Percentiles rank a stretch among this genome's conserved stretches.
phyloP scores from a whole-genome alignment of 169 alveolate species.

The Eimeria sp. region DNA sequence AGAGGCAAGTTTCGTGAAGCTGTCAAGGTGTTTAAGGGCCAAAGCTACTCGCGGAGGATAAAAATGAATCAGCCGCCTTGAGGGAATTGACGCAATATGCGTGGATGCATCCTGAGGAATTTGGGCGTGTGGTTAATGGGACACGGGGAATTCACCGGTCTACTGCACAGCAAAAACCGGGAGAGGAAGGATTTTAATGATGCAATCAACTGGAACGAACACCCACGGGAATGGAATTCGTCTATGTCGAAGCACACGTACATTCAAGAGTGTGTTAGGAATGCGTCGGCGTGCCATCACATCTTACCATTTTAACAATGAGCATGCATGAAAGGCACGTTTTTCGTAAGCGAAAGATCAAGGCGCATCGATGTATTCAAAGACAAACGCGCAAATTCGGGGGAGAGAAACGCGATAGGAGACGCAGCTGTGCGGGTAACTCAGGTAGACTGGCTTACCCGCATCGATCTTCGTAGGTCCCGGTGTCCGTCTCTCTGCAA shows the following conservation, averaged over 20 bases:
- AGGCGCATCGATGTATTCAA: neutral
- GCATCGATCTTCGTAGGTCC: constrained; percentile 14
- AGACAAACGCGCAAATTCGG: neutral
- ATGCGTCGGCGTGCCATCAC: neutral
- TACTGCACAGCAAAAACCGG: neutral
- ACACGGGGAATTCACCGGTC: neutral
- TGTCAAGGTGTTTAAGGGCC: neutral
- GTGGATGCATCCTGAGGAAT: neutral
- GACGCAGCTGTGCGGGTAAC: neutral
- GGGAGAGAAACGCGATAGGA: neutral
- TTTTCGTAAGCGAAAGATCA: too few relatives aligned
- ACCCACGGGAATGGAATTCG: neutral
- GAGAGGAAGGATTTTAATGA: neutral
- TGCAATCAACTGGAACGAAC: neutral
- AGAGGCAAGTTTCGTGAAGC: neutral
- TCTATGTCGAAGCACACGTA: neutral
- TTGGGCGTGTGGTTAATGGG: neutral
- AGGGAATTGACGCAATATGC: neutral
- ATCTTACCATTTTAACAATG: neutral
- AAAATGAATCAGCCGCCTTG: neutral
- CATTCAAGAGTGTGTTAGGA: neutral
- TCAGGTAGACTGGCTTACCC: neutral
- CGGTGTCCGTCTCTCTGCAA: constrained; percentile 51
- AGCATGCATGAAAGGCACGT: neutral
- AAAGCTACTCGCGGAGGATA: neutral